These are phyloP conservation scores for Pythium angustatum DNA, from an alignment of 352 stramenopile genomes.

Conservation along the genomic window DNA sequence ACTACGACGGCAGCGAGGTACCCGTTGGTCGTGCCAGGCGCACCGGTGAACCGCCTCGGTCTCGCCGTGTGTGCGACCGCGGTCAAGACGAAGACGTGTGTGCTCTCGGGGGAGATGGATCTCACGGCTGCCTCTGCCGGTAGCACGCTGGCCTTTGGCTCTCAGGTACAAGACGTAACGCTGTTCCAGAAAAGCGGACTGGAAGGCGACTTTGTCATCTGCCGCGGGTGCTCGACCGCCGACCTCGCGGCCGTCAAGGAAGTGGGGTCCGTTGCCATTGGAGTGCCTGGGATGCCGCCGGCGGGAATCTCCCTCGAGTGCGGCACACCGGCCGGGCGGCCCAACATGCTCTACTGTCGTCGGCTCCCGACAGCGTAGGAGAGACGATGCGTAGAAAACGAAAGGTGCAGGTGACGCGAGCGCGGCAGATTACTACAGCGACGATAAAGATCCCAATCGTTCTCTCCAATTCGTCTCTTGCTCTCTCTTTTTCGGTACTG, in stretches of 20 bases:
- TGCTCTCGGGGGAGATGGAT: not conserved
- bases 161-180: not conserved
- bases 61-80: not conserved
- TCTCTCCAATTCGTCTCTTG: too few species aligned
- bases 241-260: not conserved
- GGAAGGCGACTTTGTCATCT: not conserved
- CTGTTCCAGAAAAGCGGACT: not conserved
- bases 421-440: too few species aligned
- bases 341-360: constrained; percentile 7
- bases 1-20: not conserved
- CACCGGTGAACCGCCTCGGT: not conserved
- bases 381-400: too few species aligned
- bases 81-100: not conserved
- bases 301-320: not conserved
- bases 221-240: not conserved
- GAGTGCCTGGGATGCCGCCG: not conserved
- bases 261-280: not conserved
- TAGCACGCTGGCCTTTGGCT: not conserved
- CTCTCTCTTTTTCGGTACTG: too few species aligned
- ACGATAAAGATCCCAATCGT: too few species aligned
- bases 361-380: too few species aligned
- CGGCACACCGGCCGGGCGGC: not conserved
- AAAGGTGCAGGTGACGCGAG: too few species aligned
- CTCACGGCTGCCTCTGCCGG: not conserved
- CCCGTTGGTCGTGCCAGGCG: not conserved